Conservation (phyloP, 352 stramenopile genomes). For the Nothophytophthora sp. region DNA sequence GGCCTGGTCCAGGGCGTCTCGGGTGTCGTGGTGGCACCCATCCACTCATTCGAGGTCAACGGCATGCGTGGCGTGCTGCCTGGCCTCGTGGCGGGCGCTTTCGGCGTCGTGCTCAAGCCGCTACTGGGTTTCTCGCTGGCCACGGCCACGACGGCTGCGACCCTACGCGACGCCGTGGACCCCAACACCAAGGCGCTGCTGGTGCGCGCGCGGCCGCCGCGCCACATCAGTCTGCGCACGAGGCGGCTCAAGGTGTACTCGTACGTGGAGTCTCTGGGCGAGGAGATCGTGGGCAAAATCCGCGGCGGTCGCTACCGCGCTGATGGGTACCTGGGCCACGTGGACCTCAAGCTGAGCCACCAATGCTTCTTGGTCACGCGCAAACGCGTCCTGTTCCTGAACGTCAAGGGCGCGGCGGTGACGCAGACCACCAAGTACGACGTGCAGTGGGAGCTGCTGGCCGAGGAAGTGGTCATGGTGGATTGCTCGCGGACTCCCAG, state of each 20-base stretch:
- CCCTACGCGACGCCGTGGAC: slow-evolving; percentile 77
- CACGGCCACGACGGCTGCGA: slow-evolving; percentile 68
- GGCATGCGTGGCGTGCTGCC: slow-evolving; percentile 76
- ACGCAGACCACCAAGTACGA: slow-evolving; percentile 66
- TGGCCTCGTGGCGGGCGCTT: slow-evolving; percentile 73
- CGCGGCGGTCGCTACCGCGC: slow-evolving; percentile 71
- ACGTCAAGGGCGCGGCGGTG: slow-evolving; percentile 50
- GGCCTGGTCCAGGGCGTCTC: slow-evolving; percentile 87
- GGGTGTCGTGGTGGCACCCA: slow-evolving; percentile 81
- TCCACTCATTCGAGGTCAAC: slow-evolving; percentile 84
- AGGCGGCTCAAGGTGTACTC: slow-evolving; percentile 84
- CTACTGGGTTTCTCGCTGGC: slow-evolving; percentile 77
- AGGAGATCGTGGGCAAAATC: slow-evolving; percentile 86
- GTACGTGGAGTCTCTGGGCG: slow-evolving; percentile 86
- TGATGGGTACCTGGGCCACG: slow-evolving; percentile 83
- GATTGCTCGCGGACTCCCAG: slow-evolving; percentile 43
- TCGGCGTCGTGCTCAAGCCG: slow-evolving; percentile 84
- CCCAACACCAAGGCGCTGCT: slow-evolving; percentile 82
- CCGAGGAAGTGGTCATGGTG: slow-evolving; percentile 81
- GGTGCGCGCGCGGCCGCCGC: slow-evolving; percentile 72
- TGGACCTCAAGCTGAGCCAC: slow-evolving; percentile 67
- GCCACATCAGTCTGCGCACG: slow-evolving; percentile 82
- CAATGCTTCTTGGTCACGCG: slow-evolving; percentile 85
- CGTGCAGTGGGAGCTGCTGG: slow-evolving; percentile 77
- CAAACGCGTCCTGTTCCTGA: slow-evolving; percentile 79